These are phyloP conservation scores for Curvularia hawaiiensis DNA, from an alignment of 2,329 filamentous ascomycete genomes.

Conservation along the genomic window DNA sequence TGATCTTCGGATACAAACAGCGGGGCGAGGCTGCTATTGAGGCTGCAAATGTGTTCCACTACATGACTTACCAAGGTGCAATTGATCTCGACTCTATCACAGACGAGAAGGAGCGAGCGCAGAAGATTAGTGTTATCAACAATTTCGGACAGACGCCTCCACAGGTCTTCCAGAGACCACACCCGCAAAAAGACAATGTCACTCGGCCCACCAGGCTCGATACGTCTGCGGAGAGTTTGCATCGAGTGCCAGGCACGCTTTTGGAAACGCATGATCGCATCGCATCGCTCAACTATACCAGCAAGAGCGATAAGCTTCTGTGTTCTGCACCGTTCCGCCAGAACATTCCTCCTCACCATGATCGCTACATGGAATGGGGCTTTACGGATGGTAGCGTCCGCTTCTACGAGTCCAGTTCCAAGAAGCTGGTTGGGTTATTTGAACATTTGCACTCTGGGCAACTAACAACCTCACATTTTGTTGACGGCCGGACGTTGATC, in stretches of 20 bases:
- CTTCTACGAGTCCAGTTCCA: constrained; percentile 84
- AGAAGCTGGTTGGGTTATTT: constrained; percentile 83
- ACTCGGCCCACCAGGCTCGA: constrained; percentile 75
- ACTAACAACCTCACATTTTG: constrained; percentile 81
- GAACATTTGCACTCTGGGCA: constrained; percentile 94
- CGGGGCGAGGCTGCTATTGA: constrained; percentile 90
- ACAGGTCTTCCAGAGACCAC: constrained; percentile 85
- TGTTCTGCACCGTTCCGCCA: constrained; percentile 84
- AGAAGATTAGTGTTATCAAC: constrained; percentile 95
- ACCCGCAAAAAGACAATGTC: constrained; percentile 73
- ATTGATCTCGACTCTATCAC: constrained; percentile 90
- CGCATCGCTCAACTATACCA: constrained; percentile 75
- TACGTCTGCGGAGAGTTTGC: constrained; percentile 74
- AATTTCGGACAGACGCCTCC: constrained; percentile 98
- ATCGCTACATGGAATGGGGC: constrained; percentile 95
- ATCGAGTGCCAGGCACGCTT: constrained; percentile 77
- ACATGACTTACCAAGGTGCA: constrained; percentile 91
- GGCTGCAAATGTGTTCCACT: constrained; percentile 92
- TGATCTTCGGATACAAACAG: constrained; percentile 94
- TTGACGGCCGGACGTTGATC: constrained; percentile 87
- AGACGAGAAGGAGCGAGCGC: constrained; percentile 83
- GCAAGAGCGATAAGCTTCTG: constrained; percentile 80
- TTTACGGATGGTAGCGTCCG: constrained; percentile 91
- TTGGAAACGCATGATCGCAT: constrained; percentile 79
- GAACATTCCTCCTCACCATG: constrained; percentile 83